Percentiles rank a stretch among this genome's conserved stretches.
Conservation (phyloP, 1,284 basidiomycete genomes). For the Sporisorium sorghi region DNA sequence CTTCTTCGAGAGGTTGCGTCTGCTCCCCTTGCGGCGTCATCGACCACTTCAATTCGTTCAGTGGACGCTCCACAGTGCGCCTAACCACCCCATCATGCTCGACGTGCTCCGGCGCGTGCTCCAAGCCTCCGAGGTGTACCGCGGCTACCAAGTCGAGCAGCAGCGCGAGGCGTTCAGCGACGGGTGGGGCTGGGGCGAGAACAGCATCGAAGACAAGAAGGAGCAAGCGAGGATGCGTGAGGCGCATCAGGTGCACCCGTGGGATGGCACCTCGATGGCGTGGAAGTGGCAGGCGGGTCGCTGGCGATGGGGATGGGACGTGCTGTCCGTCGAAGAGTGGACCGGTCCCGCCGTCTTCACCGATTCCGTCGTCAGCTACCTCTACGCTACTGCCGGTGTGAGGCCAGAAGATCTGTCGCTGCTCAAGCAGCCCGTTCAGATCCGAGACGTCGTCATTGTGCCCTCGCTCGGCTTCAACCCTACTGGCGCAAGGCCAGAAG, state of each 20-base stretch:
- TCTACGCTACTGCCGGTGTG: constrained; percentile 45
- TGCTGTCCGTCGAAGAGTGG: constrained; percentile 46
- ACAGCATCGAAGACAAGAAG: constrained; percentile 10
- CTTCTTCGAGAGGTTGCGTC: constrained; percentile 34
- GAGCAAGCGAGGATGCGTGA: constrained; percentile 26
- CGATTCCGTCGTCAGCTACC: constrained; percentile 44
- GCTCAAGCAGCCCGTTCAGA: constrained; percentile 45
- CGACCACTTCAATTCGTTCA: constrained; percentile 48
- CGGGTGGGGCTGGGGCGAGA: constrained; percentile 48
- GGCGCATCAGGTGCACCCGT: constrained; percentile 21
- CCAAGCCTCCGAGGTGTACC: constrained; percentile 39
- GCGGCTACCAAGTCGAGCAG: constrained; percentile 27
- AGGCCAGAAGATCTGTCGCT: constrained; percentile 40
- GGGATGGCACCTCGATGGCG: constrained; percentile 33
- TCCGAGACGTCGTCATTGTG: constrained; percentile 45
- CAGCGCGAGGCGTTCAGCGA: constrained; percentile 32
- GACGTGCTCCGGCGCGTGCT: constrained; percentile 43
- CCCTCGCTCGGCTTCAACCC: constrained; percentile 43
- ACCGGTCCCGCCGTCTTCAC: constrained; percentile 51
- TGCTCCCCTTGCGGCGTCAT: constrained; percentile 40
- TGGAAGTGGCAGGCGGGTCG: constrained; percentile 52
- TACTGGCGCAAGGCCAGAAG: constrained; percentile 3
- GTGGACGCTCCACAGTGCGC: constrained; percentile 48
- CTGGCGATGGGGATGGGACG: constrained; percentile 50
- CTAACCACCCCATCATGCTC: constrained; percentile 49